A percentile compares a stretch with the other conserved stretches of the same genome.
Evolutionary conservation across 2,329 filamentous ascomycete genomes (phyloP).

Genomic region (Claviceps sp.): DNA sequence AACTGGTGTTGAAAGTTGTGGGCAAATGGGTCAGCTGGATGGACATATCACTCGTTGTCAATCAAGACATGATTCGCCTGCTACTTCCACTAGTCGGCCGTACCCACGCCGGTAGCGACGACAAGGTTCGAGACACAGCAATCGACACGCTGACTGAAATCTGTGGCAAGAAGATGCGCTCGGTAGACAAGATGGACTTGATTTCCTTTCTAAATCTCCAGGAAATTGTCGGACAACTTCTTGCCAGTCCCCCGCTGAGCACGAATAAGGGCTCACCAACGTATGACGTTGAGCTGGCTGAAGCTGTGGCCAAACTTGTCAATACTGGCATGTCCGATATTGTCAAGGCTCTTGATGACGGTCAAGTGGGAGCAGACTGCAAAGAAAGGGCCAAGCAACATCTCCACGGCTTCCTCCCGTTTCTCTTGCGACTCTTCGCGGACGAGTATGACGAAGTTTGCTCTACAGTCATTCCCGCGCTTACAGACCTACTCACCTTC

Average conservation of each 20-base stretch:
- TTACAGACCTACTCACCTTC: constrained; percentile 85
- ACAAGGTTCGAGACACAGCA: constrained; percentile 77
- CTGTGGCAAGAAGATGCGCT: constrained; percentile 94
- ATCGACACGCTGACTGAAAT: constrained; percentile 95
- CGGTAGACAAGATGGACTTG: constrained; percentile 84
- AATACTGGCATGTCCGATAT: constrained; percentile 83
- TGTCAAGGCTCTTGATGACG: constrained; percentile 69
- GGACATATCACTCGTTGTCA: constrained; percentile 87
- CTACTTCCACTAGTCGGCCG: constrained; percentile 82
- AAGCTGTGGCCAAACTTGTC: constrained; percentile 88
- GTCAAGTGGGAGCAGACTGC: constrained; percentile 45
- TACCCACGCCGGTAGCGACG: constrained; percentile 49
- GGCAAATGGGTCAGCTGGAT: constrained; percentile 99
- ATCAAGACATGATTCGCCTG: constrained; percentile 71
- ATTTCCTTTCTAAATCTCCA: constrained; percentile 81
- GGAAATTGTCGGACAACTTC: constrained; percentile 73
- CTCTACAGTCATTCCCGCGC: constrained; percentile 83
- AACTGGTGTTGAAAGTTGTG: constrained; percentile 82
- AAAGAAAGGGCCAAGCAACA: constrained; percentile 67
- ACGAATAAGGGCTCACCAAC: constrained; percentile 68
- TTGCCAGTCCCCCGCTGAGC: constrained; percentile 67
- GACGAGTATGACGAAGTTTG: constrained; percentile 98
- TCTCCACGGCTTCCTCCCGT: constrained; percentile 71
- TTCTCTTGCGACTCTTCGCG: constrained; percentile 85
- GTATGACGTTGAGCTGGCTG: constrained; percentile 92